phyloP scores from a whole-genome alignment of 2,329 filamentous ascomycete species.

The Penicillium sp. region DNA sequence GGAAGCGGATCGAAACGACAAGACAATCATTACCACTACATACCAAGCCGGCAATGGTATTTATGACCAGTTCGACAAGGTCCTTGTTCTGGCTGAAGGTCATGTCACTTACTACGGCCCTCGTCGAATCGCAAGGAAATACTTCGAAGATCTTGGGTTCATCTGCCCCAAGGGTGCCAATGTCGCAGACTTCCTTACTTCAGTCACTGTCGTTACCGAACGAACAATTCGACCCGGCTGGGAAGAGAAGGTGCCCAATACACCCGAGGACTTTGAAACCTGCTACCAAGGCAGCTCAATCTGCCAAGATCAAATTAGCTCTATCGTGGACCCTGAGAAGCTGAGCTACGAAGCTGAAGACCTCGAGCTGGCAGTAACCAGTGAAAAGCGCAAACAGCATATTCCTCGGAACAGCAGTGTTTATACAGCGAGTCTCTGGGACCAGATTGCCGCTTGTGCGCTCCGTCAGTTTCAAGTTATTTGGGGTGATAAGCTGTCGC shows the following conservation, averaged over 20 bases:
- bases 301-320: conserved; percentile 50
- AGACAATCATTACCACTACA: conserved; percentile 60
- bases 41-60: conserved; percentile 70
- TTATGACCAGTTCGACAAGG: conserved; percentile 67
- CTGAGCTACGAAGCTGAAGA: conserved; percentile 30
- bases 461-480: conserved; percentile 48
- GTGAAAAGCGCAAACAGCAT: conserved; percentile 33
- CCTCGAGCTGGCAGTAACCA: conserved; percentile 26
- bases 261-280: conserved; percentile 44
- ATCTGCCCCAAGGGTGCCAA: conserved; percentile 60
- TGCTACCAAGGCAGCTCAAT: conserved; percentile 53
- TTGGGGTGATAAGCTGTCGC: conserved; percentile 51
- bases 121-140: conserved; percentile 54
- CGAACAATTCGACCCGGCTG: conserved; percentile 37
- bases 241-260: conserved; percentile 32
- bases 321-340: conserved; percentile 38
- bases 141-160: conserved; percentile 65
- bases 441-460: conserved; percentile 49
- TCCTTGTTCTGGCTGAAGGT: conserved; percentile 63
- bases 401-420: conserved; percentile 30
- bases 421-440: conserved; percentile 31
- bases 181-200: conserved; percentile 63
- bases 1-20: conserved; percentile 58
- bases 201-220: conserved; percentile 57
- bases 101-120: conserved; percentile 64